Conservation (phyloP, 2,329 filamentous ascomycete species). For the Penicillium polonicum region DNA sequence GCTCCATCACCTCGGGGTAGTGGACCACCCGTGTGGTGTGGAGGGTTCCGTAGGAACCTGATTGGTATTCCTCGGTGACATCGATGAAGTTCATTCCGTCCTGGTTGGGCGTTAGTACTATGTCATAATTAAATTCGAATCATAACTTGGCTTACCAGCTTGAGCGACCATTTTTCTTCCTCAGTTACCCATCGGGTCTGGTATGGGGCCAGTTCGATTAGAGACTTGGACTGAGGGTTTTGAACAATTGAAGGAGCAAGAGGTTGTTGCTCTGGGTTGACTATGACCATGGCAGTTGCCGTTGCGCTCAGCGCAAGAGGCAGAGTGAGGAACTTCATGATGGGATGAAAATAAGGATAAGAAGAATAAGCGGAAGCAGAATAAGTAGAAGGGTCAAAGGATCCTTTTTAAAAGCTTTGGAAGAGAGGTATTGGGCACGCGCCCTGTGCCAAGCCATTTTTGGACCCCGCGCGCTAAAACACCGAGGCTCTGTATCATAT, state of each 20-base stretch:
- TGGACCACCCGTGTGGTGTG: slow-evolving; percentile 47
- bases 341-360: neutral
- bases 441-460: slow-evolving; percentile 24
- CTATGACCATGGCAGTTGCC: slow-evolving; percentile 33
- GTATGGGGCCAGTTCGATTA: slow-evolving; percentile 82
- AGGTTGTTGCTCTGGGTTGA: slow-evolving; percentile 34
- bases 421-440: slow-evolving; percentile 16
- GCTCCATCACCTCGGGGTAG: slow-evolving; percentile 66
- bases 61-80: slow-evolving; percentile 68
- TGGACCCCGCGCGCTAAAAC: slow-evolving; percentile 23
- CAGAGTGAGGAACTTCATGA: slow-evolving; percentile 41
- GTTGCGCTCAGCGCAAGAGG: slow-evolving; percentile 38
- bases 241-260: slow-evolving; percentile 27
- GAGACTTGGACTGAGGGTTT: slow-evolving; percentile 51
- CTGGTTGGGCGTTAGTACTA: slow-evolving; percentile 45
- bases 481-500: slow-evolving; percentile 8
- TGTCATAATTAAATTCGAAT: neutral
- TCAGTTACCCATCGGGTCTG: slow-evolving; percentile 86
- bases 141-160: slow-evolving; percentile 60
- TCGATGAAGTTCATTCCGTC: slow-evolving; percentile 89
- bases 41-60: slow-evolving; percentile 57
- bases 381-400: neutral
- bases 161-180: slow-evolving; percentile 90
- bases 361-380: neutral
- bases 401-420: slow-evolving; percentile 14